Evolutionary conservation across 805 yeast species (phyloP).

Genomic region (Brettanomyces sp.): DNA sequence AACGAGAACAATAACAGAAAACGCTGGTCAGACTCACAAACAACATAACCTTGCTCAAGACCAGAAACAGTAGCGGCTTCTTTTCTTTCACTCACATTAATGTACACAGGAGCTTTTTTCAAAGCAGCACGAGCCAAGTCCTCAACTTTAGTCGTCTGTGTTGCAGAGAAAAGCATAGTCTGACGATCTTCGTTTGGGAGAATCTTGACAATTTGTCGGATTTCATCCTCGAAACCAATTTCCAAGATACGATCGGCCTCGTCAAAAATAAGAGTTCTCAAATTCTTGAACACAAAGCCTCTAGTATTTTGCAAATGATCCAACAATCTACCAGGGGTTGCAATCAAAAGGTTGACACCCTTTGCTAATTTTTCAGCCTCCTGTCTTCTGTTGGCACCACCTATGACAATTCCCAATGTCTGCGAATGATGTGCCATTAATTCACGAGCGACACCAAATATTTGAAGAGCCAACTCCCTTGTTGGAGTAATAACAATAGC

Average conservation of each 20-base stretch:
- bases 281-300: conserved; percentile 89
- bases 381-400: conserved; percentile 96
- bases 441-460: conserved; percentile 96
- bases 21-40: conserved; percentile 92
- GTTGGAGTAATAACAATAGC: conserved; percentile 95
- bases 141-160: conserved; percentile 97
- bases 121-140: conserved; percentile 95
- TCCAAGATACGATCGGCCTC: conserved; percentile 98
- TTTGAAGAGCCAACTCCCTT: conserved; percentile 94
- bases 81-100: conserved; percentile 80
- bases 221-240: conserved; percentile 97
- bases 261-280: conserved; percentile 89
- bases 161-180: conserved; percentile 96
- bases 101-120: conserved; percentile 87
- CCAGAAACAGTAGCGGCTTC: conserved; percentile 92
- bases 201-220: conserved; percentile 92
- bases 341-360: conserved; percentile 90
- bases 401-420: conserved; percentile 93
- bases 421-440: conserved; percentile 84
- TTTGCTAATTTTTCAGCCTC: conserved; percentile 91
- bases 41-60: conserved; percentile 96
- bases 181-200: conserved; percentile 91
- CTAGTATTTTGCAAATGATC: conserved; percentile 95
- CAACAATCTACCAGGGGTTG: conserved; percentile 94
- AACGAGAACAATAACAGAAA: conserved; percentile 85